Evolutionary conservation across 2,329 filamentous ascomycete genomes (phyloP), one percentile per base, ranked within the genome.

Genomic region (Chaetomiaceae sp.): DNA sequence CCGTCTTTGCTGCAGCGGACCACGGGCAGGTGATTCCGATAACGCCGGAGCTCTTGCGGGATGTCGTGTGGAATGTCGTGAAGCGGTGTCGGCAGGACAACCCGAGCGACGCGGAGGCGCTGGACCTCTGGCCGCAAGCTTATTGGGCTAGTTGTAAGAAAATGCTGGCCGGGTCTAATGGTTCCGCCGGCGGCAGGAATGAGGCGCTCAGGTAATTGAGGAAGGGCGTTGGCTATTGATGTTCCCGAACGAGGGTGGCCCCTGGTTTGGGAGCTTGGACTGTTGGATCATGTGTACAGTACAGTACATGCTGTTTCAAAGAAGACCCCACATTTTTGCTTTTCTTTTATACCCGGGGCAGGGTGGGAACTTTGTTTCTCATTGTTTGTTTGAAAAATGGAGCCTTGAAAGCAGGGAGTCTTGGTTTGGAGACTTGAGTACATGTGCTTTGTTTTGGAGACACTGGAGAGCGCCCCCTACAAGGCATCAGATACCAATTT

Each of bases 21-120:
- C 60, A 64, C 20, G 77, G 78, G 13, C 74, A 74, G 55, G 73
- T 79, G 10, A 67, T 85, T 14, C 81, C 82, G 4, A 76, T 86
- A 48, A 80, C 80, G 16, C 80, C 85, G 64, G 82, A 85, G 61
- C 68, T 85, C 47, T 73, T 86, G 27, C 76, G 76, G 29, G 71
- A 81, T 41, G 82, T 86, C 59, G 77, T 86, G 54, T 78, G 83
- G 67, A 84, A 79, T 62, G 81, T 85, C 18, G 80, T 82, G 14
- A 70, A 74, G 16, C 75, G 81, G 2, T 30, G 33, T 4, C 29
- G 37, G 34, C 37, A 20, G 2, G 47, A 36, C 1, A 27, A 47
- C 4, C 34, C 18, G 1, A 79, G 75, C 2, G 82, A 85, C 38
- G 73, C 73, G 0, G 82, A 86, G 62, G 71, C 75, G 9, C 61